Evolutionary conservation across 2,329 filamentous ascomycete species (phyloP), one percentile per base, ranked within the genome.

Genomic region (Fusarium keratoplasticum): DNA sequence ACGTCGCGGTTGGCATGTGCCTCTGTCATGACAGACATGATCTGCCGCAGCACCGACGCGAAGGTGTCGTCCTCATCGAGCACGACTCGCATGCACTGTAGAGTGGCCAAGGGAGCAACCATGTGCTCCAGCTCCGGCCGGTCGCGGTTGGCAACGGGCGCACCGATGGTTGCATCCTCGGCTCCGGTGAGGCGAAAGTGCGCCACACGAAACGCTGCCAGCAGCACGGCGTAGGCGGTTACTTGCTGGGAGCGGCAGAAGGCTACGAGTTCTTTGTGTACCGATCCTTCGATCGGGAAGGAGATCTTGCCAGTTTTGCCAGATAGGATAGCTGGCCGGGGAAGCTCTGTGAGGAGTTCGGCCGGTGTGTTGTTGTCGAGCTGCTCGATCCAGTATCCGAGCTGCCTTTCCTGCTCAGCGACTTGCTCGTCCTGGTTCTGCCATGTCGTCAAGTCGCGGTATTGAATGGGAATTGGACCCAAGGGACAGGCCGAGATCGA

Each of bases 31-130:
- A 63, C 70, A 1, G 35, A 25, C 0, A 38, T 25, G 59, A 79
- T 72, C 14, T 79, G 75, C 0, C 31, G 27, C 0, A 79, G 57
- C 2, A 79, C 6, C 0, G 36, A 58, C 1, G 62, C 47, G 20
- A 80, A 80, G 0, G 69, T 67, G 6, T 71, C 61, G 0, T 70
- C 40, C 8, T 69, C 61, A 8, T 68, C 33, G 2, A 80, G 14
- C 2, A 25, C 52, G 40, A 79, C 64, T n/a, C 77, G 66, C 25
- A 80, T 72, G 14, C 77, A 78, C 36, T 80, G 79, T 0, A 71
- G 64, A 33, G 78, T 79, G 52, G 79, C 78, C 18, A 80, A 79
- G 68, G 77, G 77, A 1, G 76, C 78, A 9, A 79, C 71, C 0
- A 77, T 69, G 14, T 75, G 57, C 29, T 75, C 62, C 0, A 76